Base-by-base conservation (phyloP, 257 asterid genomes). In the Solanum piurae region DNA sequence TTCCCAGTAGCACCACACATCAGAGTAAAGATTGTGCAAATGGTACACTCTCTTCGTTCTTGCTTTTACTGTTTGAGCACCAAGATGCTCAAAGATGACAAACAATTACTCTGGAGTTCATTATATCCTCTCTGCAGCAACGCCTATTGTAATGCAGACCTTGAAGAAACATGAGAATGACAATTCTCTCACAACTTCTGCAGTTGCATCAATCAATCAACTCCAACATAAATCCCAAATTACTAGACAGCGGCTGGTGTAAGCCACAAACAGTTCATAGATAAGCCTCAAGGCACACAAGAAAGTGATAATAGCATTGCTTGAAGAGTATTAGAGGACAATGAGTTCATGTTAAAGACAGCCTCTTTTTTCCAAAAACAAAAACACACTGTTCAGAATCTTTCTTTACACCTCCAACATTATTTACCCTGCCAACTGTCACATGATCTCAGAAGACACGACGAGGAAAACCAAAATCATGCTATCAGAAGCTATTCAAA, bases 391-490 rank as follows among this genome's bases (percentile, higher is more conserved):
- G 69, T 80, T 46, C 44, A 62, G 44, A 69, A 86, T 58, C 66
- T 69, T 87, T 87, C 76, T 87, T 87, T 87, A 87, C 84, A 83
- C 6, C 1, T 85, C 49, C 79, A 85, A 44, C 68, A 87, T 87
- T 82, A 87, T 87, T 87, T 80, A 85, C 80, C 62, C 62, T 0
- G 64, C 14, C 62, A 31, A 69, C 42, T 12, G 80, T 62, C 77
- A 31, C 40, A 66, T 62, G 77, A 38, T 5, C 80, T 21, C 87
- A 69, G 44, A 83, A 80, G 21, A 55, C 86, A 79, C 76, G 6
- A 18, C 3, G 38, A 86, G 27, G n/a, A 86, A 73, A 73, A 76
- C 12, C 83, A 13, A 31, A 87, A 20, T n/a, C 37, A 74, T 44
- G 40, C 73, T 69, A 73, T 44, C 72, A 64, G 31, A 38, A 37